phyloP scores from a whole-genome alignment of 2,329 filamentous ascomycete genomes.

The Leptosphaerulina australis region DNA sequence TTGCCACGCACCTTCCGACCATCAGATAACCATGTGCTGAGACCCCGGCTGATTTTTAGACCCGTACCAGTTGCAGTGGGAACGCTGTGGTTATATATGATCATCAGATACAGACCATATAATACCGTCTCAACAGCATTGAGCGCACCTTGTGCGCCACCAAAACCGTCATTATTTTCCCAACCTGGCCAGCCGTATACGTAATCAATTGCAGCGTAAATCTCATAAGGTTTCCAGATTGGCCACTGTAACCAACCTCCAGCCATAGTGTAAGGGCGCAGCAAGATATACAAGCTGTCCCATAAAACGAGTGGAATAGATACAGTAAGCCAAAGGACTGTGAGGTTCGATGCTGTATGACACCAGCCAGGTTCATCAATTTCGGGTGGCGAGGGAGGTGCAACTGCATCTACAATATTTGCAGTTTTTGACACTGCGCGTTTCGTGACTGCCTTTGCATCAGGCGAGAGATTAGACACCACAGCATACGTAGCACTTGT shows the following conservation, averaged over 20 bases:
- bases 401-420: constrained; percentile 23
- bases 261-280: constrained; percentile 81
- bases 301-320: constrained; percentile 80
- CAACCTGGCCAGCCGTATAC: constrained; percentile 80
- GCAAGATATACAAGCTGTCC: constrained; percentile 80
- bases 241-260: constrained; percentile 74
- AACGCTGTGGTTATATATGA: constrained; percentile 54
- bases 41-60: constrained; percentile 46
- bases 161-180: constrained; percentile 72
- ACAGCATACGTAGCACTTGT: constrained; percentile 19
- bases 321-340: constrained; percentile 73
- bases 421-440: constrained; percentile 32
- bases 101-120: constrained; percentile 67
- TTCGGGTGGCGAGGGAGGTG: constrained; percentile 31
- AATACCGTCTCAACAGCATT: constrained; percentile 71
- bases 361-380: constrained; percentile 52
- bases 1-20: constrained; percentile 59
- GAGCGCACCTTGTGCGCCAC: constrained; percentile 71
- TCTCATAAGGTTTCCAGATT: constrained; percentile 76
- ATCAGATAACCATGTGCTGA: constrained; percentile 54
- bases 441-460: constrained; percentile 27
- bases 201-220: constrained; percentile 81
- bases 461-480: constrained; percentile 18
- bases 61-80: constrained; percentile 47
- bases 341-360: constrained; percentile 65